Evolutionary conservation across 176 grass and related monocot species (phyloP).

Genomic region (Oryza australiensis): DNA sequence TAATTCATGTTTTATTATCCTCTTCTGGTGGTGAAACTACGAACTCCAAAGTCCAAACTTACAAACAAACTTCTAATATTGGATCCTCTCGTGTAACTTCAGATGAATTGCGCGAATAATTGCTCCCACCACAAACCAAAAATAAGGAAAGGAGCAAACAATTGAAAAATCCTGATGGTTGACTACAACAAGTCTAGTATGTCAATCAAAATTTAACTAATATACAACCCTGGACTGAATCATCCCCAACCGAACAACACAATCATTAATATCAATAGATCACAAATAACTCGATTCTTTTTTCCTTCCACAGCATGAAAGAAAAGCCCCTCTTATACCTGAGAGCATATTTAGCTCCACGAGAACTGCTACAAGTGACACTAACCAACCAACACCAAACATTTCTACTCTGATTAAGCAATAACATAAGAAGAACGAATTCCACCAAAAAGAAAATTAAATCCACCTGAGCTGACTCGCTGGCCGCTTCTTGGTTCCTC

Average conservation of each 20-base stretch:
- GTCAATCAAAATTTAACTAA: background rate
- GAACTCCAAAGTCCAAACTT: background rate
- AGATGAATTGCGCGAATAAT: background rate
- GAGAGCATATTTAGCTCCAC: background rate
- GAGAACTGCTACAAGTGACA: background rate
- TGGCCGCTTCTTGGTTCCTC: slow-evolving; percentile 35
- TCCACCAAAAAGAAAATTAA: background rate
- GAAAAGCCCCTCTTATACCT: background rate
- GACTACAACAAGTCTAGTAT: background rate
- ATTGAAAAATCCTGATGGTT: slow-evolving; percentile 10
- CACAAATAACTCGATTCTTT: background rate
- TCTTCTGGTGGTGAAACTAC: background rate
- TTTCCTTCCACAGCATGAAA: background rate
- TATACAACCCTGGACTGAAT: background rate
- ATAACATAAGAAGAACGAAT: background rate
- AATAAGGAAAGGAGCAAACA: background rate
- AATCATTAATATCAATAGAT: background rate
- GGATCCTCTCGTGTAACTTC: background rate
- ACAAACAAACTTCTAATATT: background rate
- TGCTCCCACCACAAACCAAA: background rate
- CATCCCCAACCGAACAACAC: background rate
- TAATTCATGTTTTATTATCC: background rate
- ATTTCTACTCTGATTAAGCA: slow-evolving; percentile 3
- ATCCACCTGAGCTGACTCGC: slow-evolving; percentile 38
- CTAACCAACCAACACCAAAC: background rate